Conservation (phyloP, 139 green algal genomes). For the Raphidocelis subcapitata region DNA sequence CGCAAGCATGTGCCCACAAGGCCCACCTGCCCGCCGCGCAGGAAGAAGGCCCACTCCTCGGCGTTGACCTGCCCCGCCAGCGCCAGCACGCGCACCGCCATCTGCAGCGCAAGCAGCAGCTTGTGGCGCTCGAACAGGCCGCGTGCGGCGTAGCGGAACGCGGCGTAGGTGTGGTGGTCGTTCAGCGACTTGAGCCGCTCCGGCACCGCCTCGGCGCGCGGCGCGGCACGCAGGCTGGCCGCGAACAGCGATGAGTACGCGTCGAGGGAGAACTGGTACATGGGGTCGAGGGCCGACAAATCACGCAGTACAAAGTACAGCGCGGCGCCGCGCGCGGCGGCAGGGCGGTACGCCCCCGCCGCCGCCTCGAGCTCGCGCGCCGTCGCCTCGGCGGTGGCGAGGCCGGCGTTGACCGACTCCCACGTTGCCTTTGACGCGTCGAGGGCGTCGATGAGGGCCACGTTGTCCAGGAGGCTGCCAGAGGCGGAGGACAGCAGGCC, state of each 20-base stretch:
- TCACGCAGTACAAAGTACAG: slow-evolving; percentile 92
- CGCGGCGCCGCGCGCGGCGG: slow-evolving; percentile 75
- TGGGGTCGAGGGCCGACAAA: slow-evolving; percentile 77
- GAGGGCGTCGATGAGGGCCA: slow-evolving; percentile 84
- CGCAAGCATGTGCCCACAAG: too few species aligned
- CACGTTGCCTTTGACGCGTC: slow-evolving; percentile 89
- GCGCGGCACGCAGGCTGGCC: slow-evolving; percentile 52
- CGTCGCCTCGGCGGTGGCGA: slow-evolving; percentile 67
- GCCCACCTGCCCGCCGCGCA: slow-evolving; percentile 67
- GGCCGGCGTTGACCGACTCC: slow-evolving; percentile 80
- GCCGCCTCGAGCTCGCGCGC: slow-evolving; percentile 77
- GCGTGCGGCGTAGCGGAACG: slow-evolving; percentile 79
- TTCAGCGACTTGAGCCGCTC: slow-evolving; percentile 84
- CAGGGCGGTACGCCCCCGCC: slow-evolving; percentile 75
- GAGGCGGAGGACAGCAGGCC: slow-evolving; percentile 62
- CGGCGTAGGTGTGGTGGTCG: slow-evolving; percentile 84
- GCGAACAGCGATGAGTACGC: slow-evolving; percentile 84
- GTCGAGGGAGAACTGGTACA: slow-evolving; percentile 92
- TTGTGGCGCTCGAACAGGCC: slow-evolving; percentile 95
- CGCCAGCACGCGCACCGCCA: slow-evolving; percentile 74
- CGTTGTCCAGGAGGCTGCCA: slow-evolving; percentile 91
- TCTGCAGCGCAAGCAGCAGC: slow-evolving; percentile 87
- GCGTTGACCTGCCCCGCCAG: slow-evolving; percentile 59
- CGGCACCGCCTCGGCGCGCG: slow-evolving; percentile 49
- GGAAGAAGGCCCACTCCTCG: slow-evolving; percentile 85